Percentiles rank a stretch among this genome's conserved stretches.
These are phyloP conservation scores for Corynespora cassiicola DNA, from an alignment of 2,329 filamentous ascomycete species.

Conservation along the genomic window DNA sequence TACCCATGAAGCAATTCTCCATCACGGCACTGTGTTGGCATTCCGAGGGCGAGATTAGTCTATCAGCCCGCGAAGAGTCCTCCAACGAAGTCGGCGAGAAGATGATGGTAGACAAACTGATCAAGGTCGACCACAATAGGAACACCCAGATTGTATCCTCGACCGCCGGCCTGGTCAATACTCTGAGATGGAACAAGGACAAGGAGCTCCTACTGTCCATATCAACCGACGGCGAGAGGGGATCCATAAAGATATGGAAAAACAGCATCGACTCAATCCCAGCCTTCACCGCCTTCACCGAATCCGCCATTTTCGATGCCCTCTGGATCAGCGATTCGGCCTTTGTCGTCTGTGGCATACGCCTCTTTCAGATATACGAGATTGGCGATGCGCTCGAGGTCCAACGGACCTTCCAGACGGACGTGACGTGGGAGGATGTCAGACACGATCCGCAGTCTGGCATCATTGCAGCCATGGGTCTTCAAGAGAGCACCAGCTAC, in stretches of 20 bases:
- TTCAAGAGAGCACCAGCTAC: constrained; percentile 30
- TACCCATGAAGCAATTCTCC: constrained; percentile 38
- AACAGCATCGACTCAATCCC: constrained; percentile 44
- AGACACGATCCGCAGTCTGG: constrained; percentile 49
- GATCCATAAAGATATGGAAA: constrained; percentile 48
- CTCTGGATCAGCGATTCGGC: constrained; percentile 51
- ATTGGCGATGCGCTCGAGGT: constrained; percentile 33
- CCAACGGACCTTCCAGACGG: constrained; percentile 39
- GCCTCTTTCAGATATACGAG: constrained; percentile 47
- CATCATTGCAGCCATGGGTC: constrained; percentile 44
- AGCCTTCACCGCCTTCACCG: constrained; percentile 49
- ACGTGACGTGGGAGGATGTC: constrained; percentile 44
- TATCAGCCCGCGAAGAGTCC: constrained; percentile 43
- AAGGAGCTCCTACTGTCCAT: constrained; percentile 43
- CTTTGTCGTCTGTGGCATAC: constrained; percentile 53
- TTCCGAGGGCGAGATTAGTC: constrained; percentile 36
- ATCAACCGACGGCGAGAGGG: constrained; percentile 46
- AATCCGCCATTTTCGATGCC: constrained; percentile 50
- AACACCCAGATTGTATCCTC: constrained; percentile 43
- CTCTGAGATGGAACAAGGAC: constrained; percentile 43
- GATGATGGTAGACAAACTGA: constrained; percentile 45
- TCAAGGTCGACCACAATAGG: constrained; percentile 39
- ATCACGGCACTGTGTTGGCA: constrained; percentile 47
- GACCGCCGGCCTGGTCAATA: constrained; percentile 44
- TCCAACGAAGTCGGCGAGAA: constrained; percentile 45